Evolutionary conservation across 805 yeast genomes (phyloP), one percentile per base, ranked within the genome.

Genomic region (Metschnikowia drakensbergensis): DNA sequence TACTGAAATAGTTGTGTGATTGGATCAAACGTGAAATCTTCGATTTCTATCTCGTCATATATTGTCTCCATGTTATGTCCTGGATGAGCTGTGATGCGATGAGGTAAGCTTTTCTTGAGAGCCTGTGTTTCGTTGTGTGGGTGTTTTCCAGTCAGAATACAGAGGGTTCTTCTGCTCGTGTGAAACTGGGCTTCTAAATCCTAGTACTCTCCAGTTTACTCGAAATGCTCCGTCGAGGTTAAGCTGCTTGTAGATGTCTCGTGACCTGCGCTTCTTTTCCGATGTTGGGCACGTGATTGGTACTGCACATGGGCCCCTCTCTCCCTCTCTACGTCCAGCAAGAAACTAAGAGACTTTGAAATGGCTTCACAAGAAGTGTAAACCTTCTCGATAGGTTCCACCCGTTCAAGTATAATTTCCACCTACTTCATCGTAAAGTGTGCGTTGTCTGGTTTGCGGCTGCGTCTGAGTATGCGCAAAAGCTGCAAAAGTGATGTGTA

Each of bases 11-110:
- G 68, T 65, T 86, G 90, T 10, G 86, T 81, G n/a, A 72, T 74
- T 3, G 91, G 81, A 65, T 94, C 97, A 64, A 81, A 94, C 2
- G 90, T 83, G 83, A 94, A 91, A 65, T 94, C 99, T 67, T 94
- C 99, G 45, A 94, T 94, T 73, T 94, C 99, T 48, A 94, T 84
- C 64, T 94, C 95, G 67, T 94, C 99, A 68, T 94, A 94, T 31
- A 84, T 77, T 1, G 83, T 72, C 54, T 83, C 84, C 75, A 83
- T 79, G 36, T 27, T 30, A 22, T 31, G 25, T 32, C 23, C 7
- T 39, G 33, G 17, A 22, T 9, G 34, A n/a, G 25, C 5, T 6
- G 27, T 3, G 29, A 37, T 37, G 39, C 28, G 39, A 25, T 26
- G 28, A 26, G 39, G 22, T 37, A 26, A 26, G 39, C 39, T 26